A percentile compares a stretch with the other conserved stretches of the same genome.
Conservation (phyloP, 2,329 filamentous ascomycete species). For the Hyphodiscus sp. region DNA sequence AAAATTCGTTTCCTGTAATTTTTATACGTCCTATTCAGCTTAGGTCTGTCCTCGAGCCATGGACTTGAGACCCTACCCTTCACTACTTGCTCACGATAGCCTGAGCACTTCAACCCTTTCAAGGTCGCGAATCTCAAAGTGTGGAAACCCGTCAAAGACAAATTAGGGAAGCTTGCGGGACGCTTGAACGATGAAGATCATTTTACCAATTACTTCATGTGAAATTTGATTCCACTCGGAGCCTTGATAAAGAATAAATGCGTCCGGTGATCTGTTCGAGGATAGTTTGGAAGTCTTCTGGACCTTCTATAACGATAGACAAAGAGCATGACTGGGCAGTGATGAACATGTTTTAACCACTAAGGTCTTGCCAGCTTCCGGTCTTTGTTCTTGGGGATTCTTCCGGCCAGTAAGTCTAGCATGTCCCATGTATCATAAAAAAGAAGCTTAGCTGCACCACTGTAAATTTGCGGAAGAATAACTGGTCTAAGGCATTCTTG, state of each 20-base stretch:
- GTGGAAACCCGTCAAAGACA: too few species aligned
- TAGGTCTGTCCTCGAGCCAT: too few species aligned
- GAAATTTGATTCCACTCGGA: neutral
- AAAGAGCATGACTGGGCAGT: too few species aligned
- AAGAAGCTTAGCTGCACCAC: neutral
- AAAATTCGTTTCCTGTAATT: too few species aligned
- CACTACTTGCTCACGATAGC: too few species aligned
- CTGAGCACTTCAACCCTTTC: too few species aligned
- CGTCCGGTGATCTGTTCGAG: neutral
- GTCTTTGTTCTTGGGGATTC: neutral
- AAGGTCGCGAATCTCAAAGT: too few species aligned
- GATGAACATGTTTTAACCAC: too few species aligned
- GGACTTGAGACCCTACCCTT: too few species aligned
- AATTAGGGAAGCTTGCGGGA: neutral
- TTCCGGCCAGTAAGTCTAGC: neutral
- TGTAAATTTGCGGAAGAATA: neutral
- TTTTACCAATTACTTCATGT: neutral
- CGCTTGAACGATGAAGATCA: neutral
- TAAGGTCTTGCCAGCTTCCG: too few species aligned
- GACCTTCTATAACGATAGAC: neutral
- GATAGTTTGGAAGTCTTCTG: neutral
- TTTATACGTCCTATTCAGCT: too few species aligned
- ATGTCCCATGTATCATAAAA: neutral
- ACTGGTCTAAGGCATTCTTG: too few species aligned
- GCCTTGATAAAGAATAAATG: neutral